These are phyloP conservation scores for Cubamyces sp. DNA, from an alignment of 768 basidiomycete genomes.

Conservation along the genomic window DNA sequence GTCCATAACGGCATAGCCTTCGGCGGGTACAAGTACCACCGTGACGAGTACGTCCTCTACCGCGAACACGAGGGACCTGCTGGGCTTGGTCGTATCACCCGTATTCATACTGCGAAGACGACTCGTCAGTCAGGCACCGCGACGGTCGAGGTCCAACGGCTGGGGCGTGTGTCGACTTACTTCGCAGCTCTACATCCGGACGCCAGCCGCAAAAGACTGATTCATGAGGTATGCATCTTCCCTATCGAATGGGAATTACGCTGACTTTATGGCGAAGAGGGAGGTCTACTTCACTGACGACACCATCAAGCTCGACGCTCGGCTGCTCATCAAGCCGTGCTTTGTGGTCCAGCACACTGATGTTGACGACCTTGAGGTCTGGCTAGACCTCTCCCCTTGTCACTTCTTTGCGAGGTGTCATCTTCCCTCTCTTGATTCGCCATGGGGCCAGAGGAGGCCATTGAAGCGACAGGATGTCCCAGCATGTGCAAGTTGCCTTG, in stretches of 20 bases:
- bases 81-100: slow-evolving; percentile 56
- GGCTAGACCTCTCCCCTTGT: slow-evolving; percentile 55
- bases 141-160: slow-evolving; percentile 36
- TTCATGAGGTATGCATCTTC: slow-evolving; percentile 56
- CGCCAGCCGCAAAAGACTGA: slow-evolving; percentile 30
- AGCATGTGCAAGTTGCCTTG: slow-evolving; percentile 52
- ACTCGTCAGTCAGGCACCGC: slow-evolving; percentile 23
- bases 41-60: slow-evolving; percentile 63
- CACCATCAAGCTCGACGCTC: slow-evolving; percentile 35
- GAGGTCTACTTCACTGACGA: slow-evolving; percentile 66
- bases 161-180: slow-evolving; percentile 47
- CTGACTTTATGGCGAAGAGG: slow-evolving; percentile 42
- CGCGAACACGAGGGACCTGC: slow-evolving; percentile 49
- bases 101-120: slow-evolving; percentile 33
- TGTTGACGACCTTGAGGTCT: slow-evolving; percentile 39
- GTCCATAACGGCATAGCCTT: slow-evolving; percentile 50
- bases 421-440: slow-evolving; percentile 47
- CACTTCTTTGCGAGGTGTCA: slow-evolving; percentile 62
- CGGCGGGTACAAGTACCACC: slow-evolving; percentile 56
- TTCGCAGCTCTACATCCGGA: background rate
- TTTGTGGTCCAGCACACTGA: slow-evolving; percentile 25
- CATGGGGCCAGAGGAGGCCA: slow-evolving; percentile 43
- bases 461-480: slow-evolving; percentile 42
- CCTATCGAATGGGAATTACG: background rate
- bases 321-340: slow-evolving; percentile 51